Evolutionary conservation across 2,329 filamentous ascomycete species (phyloP).

Genomic region (Aureobasidium sp.): DNA sequence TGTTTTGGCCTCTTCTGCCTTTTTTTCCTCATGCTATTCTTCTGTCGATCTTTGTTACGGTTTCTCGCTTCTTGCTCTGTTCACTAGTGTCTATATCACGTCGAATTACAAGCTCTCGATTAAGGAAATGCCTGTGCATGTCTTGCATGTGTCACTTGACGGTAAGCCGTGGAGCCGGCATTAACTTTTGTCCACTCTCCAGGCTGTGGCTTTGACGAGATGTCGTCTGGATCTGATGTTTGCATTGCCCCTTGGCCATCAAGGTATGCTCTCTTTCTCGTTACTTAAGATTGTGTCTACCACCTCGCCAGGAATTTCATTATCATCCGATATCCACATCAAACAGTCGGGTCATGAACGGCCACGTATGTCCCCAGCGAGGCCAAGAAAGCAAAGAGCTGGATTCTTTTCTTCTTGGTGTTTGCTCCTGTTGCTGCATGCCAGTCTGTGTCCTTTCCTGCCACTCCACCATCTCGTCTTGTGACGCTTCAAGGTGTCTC

Average conservation of each 20-base stretch:
- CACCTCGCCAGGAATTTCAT: no score
- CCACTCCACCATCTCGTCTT: no score
- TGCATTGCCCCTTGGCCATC: background rate
- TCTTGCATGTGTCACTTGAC: background rate
- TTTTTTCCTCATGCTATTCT: background rate
- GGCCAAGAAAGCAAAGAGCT: no score
- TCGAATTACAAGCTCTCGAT: background rate
- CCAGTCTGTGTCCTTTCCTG: no score
- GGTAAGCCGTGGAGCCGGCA: background rate
- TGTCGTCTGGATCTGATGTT: background rate
- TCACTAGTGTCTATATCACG: slow-evolving; percentile 2
- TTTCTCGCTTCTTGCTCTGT: background rate
- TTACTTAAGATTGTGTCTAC: background rate
- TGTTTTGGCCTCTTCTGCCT: background rate
- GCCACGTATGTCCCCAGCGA: no score
- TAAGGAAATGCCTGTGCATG: background rate
- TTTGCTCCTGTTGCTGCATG: no score
- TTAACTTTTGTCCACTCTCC: background rate
- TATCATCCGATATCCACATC: no score
- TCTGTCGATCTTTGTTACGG: background rate
- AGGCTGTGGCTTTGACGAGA: background rate
- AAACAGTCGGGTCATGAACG: no score
- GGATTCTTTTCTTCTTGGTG: no score
- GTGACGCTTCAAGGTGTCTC: background rate
- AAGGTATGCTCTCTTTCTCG: no score